Percentiles rank a stretch among this genome's conserved stretches.
phyloP scores from a whole-genome alignment of 805 yeast species.

The Kazachstania psychrophila region DNA sequence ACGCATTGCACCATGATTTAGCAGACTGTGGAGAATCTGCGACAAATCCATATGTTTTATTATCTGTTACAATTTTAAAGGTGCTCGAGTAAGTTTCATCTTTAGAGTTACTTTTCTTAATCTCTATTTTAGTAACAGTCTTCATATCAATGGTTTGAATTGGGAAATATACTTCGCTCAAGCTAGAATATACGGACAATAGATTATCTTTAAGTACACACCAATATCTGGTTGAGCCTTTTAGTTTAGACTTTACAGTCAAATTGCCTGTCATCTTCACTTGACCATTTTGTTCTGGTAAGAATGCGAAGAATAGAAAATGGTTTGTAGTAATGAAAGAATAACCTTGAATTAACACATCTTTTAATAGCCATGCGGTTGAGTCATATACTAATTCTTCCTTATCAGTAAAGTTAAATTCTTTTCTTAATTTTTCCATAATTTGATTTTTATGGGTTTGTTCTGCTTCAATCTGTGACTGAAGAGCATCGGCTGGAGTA shows the following conservation, averaged over 20 bases:
- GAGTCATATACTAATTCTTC: slow-evolving; percentile 54
- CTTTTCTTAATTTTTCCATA: slow-evolving; percentile 3
- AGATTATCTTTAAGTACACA: slow-evolving; percentile 64
- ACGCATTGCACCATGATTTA: slow-evolving; percentile 63
- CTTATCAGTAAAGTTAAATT: slow-evolving; percentile 40
- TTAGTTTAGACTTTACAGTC: slow-evolving; percentile 31
- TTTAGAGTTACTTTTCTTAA: slow-evolving; percentile 18
- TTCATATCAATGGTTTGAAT: slow-evolving; percentile 62
- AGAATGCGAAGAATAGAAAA: slow-evolving; percentile 65
- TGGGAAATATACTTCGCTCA: slow-evolving; percentile 84
- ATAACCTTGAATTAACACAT: slow-evolving; percentile 81
- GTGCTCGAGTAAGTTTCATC: slow-evolving; percentile 29
- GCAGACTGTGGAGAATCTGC: slow-evolving; percentile 72
- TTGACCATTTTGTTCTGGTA: slow-evolving; percentile 47
- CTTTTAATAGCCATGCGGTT: slow-evolving; percentile 72
- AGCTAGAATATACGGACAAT: slow-evolving; percentile 54
- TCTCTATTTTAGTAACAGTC: slow-evolving; percentile 51
- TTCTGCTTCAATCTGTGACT: neutral
- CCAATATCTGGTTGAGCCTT: slow-evolving; percentile 51
- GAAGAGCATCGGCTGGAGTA: neutral
- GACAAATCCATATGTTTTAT: slow-evolving; percentile 51
- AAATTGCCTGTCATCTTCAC: slow-evolving; percentile 43
- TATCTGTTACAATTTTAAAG: slow-evolving; percentile 52
- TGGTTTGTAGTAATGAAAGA: slow-evolving; percentile 58
- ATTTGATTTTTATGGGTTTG: slow-evolving; percentile 1